These are phyloP conservation scores for Colletotrichum lentis DNA, from an alignment of 2,329 filamentous ascomycete genomes.

Conservation along the genomic window DNA sequence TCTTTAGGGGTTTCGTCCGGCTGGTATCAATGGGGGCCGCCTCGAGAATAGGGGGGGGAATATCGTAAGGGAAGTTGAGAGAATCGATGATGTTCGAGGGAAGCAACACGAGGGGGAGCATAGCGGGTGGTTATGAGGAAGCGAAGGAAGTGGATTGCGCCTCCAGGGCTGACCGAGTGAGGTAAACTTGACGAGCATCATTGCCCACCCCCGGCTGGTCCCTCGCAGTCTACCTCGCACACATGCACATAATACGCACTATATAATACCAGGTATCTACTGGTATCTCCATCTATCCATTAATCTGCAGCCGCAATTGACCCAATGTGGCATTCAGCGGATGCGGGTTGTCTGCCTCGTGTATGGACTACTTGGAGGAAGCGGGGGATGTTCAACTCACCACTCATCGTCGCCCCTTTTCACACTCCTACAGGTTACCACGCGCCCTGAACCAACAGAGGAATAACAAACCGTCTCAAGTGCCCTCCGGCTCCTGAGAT, in stretches of 20 bases:
- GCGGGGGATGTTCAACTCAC: constrained; percentile 18
- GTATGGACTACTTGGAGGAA: constrained; percentile 9
- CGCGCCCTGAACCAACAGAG: constrained; percentile 16
- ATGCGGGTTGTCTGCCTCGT: background rate
- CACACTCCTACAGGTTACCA: background rate
- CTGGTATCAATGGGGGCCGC: background rate
- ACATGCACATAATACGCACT: background rate
- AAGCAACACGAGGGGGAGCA: constrained; percentile 28
- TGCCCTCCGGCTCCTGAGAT: background rate
- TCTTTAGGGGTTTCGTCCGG: background rate
- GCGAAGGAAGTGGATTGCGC: constrained; percentile 20
- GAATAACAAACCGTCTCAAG: constrained; percentile 9
- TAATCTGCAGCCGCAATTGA: background rate
- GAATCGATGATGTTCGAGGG: constrained; percentile 27
- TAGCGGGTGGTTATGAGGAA: constrained; percentile 23
- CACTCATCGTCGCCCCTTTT: background rate
- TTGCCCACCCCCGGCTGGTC: background rate
- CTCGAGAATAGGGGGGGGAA: background rate
- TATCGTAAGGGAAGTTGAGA: background rate
- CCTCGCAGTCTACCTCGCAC: background rate
- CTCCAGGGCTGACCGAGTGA: constrained; percentile 18
- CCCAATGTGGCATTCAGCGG: background rate
- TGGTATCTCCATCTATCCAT: background rate
- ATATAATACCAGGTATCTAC: background rate
- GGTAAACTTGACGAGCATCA: constrained; percentile 22